phyloP scores from a whole-genome alignment of 306 rosid genomes.

The Canavalia gladiata region DNA sequence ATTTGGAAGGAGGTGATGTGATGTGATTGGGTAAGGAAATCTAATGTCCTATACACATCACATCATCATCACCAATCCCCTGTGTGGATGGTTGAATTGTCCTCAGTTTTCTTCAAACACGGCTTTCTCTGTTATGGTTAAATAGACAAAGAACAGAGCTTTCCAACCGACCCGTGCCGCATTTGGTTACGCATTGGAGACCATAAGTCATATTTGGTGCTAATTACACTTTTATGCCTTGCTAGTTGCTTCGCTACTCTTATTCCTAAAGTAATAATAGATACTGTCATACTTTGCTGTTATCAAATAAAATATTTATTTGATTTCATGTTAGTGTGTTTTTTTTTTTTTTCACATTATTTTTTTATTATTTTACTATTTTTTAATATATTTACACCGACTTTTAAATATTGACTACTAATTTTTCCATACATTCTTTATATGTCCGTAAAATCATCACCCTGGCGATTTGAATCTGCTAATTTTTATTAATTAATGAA shows the following conservation, averaged over 20 bases:
- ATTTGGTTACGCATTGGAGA: background rate
- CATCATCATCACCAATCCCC: slow-evolving; percentile 7
- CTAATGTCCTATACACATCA: background rate
- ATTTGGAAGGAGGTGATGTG: background rate
- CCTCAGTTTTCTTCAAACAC: slow-evolving; percentile 38
- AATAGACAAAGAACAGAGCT: background rate
- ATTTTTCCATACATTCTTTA: too few relatives aligned
- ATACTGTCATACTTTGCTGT: too few relatives aligned
- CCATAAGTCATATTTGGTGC: background rate
- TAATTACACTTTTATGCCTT: background rate
- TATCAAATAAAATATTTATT: too few relatives aligned
- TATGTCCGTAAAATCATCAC: background rate
- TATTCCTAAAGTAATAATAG: too few relatives aligned
- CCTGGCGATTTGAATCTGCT: background rate
- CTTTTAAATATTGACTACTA: too few relatives aligned
- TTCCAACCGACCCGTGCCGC: slow-evolving; percentile 55
- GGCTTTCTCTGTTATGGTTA: slow-evolving; percentile 36
- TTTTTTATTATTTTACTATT: too few relatives aligned
- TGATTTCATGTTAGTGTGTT: too few relatives aligned
- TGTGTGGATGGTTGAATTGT: slow-evolving; percentile 2
- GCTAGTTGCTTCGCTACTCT: too few relatives aligned
- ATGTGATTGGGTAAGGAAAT: background rate
- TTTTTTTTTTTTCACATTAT: too few relatives aligned
- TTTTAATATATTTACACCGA: too few relatives aligned
- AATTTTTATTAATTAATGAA: background rate